Conservation (phyloP, 148 eudicot species). For the Cornus kousa region DNA sequence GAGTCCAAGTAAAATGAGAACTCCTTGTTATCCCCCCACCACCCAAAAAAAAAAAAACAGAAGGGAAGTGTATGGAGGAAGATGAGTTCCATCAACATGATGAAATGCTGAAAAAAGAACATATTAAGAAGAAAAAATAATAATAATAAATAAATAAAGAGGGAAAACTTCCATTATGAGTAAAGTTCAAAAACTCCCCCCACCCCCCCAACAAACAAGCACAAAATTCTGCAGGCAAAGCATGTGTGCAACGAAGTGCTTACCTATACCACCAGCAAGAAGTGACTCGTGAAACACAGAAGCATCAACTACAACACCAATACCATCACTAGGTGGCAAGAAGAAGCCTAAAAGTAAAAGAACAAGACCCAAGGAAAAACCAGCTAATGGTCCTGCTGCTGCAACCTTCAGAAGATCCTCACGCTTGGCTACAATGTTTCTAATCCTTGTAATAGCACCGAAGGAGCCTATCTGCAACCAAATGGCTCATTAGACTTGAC, state of each 20-base stretch:
- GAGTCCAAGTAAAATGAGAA: background rate
- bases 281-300: slow-evolving; percentile 95
- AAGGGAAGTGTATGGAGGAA: slow-evolving; percentile 1
- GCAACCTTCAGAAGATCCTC: slow-evolving; percentile 93
- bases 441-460: slow-evolving; percentile 92
- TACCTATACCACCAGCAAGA: slow-evolving; percentile 92
- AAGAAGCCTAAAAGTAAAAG: slow-evolving; percentile 81
- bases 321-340: slow-evolving; percentile 84
- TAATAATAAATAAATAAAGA: no score
- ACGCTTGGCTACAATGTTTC: slow-evolving; percentile 78
- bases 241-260: slow-evolving; percentile 16
- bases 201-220: background rate
- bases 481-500: slow-evolving; percentile 37
- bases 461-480: slow-evolving; percentile 97
- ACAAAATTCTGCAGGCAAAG: background rate
- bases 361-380: slow-evolving; percentile 70
- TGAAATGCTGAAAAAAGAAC: no score
- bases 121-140: no score
- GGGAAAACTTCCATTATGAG: background rate
- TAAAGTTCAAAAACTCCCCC: background rate
- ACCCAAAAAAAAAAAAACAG: no score
- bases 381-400: slow-evolving; percentile 93
- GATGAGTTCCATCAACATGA: no score
- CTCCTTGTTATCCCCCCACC: background rate
- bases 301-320: slow-evolving; percentile 81